Evolutionary conservation across 495 filamentous ascomycete genomes (phyloP), one percentile per base, ranked within the genome.

Genomic region (Apiosordaria backusii): DNA sequence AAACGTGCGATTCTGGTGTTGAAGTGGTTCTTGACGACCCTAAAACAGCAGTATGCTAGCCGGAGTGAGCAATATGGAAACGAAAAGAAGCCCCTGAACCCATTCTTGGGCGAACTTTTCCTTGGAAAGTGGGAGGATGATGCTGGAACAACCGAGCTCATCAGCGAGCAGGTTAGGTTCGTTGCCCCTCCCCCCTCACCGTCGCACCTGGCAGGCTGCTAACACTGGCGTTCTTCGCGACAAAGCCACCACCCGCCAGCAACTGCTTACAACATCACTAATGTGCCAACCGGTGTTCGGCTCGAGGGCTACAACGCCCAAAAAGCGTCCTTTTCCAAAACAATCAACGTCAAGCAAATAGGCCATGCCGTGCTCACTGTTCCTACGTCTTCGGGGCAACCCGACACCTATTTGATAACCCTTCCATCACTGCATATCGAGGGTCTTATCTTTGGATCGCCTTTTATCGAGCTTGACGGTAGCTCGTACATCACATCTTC

Each of bases 241-340:
- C n/a, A 66, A 67, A 96, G 92, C 80, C 95, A 98, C 71, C 95
- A 99, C 72, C 95, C 96, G n/a, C 95, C 96, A 13, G 93, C 92
- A 27, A 99, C 96, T 9, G 96, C 94, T 4, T 98, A 97, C 76
- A 89, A 88, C 64, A 96, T 98, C 70, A 89, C 84, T 76, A 98
- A 99, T 76, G 78, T 88, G 22, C 86, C 93, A 67, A 86, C 93
- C 66, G 90, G 92, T 40, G 85, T 99, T 29, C 88, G 90, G 79
- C 83, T 99, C 3, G 87, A 96, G 84, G 95, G 96, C 64, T 97
- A 97, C 80, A 97, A 97, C 70, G 96, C 91, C n/a, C 96, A 97
- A 73, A 98, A 97, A 76, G 95, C 93, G 6, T 92, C 89, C 23
- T 97, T 98, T 75, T 90, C 89, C 29, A 88, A 89, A 60, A 96